phyloP scores from a whole-genome alignment of 495 filamentous ascomycete genomes.

The Hyaloscypha variabilis region DNA sequence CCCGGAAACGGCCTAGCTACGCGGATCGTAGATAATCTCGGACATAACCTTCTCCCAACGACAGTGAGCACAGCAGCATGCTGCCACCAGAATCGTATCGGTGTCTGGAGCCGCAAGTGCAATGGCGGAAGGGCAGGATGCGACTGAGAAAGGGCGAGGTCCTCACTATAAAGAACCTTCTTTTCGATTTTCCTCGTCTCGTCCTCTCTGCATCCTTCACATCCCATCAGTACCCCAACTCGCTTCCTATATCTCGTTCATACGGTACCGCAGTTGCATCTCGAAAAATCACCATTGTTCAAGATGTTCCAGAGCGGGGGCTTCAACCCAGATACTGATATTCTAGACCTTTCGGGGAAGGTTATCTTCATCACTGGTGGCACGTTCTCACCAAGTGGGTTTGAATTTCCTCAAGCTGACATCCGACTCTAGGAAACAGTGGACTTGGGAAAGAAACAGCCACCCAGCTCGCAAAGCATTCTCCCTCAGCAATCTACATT shows the following conservation, averaged over 20 bases:
- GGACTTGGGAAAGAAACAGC: constrained; percentile 69
- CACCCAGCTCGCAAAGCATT: constrained; percentile 60
- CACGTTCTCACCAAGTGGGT: constrained; percentile 22
- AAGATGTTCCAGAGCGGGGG: not conserved
- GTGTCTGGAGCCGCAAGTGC: no score
- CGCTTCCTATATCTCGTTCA: no score
- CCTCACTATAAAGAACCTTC: not conserved
- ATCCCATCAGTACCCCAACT: no score
- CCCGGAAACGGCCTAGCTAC: no score
- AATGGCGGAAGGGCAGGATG: no score
- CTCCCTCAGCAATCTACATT: constrained; percentile 63
- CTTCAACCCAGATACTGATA: constrained; percentile 59
- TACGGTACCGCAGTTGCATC: no score
- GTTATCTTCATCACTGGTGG: constrained; percentile 68
- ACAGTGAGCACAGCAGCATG: no score
- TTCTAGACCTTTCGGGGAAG: constrained; percentile 56
- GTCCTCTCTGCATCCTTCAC: not conserved
- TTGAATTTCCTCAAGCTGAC: not conserved
- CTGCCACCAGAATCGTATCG: no score
- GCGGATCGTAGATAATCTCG: no score
- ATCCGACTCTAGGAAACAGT: constrained; percentile 33
- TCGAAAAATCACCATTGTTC: not conserved
- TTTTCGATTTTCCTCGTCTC: not conserved
- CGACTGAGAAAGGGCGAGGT: no score
- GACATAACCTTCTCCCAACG: no score